Percentiles rank a stretch among this genome's conserved stretches.
Conservation (phyloP, 2,329 filamentous ascomycete species). For the Paecilomyces formosus region DNA sequence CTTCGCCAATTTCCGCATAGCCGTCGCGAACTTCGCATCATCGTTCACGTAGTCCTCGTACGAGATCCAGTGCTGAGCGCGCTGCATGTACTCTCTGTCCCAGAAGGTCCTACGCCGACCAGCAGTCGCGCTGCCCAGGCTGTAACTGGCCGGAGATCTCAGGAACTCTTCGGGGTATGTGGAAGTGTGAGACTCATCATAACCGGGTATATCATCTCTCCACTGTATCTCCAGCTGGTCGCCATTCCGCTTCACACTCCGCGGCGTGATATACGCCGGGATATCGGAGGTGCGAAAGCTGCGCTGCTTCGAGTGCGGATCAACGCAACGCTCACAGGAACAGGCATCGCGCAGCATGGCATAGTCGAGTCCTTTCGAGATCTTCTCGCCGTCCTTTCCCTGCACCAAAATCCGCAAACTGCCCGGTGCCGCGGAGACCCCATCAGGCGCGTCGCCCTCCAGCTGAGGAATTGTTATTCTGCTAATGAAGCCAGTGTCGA, state of each 20-base stretch:
- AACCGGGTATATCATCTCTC: slow-evolving; percentile 47
- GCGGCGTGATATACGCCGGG: slow-evolving; percentile 39
- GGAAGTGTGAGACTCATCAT: slow-evolving; percentile 35
- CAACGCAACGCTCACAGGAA: slow-evolving; percentile 46
- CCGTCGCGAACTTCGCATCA: slow-evolving; percentile 51
- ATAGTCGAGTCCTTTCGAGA: slow-evolving; percentile 1
- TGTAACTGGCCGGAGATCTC: slow-evolving; percentile 4
- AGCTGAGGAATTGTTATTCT: not conserved
- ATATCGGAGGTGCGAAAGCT: slow-evolving; percentile 60
- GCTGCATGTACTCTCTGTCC: slow-evolving; percentile 31
- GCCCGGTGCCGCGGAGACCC: not conserved
- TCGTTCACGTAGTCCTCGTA: slow-evolving; percentile 65
- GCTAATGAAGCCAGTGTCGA: not conserved
- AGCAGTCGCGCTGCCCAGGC: slow-evolving; percentile 18
- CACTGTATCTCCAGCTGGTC: slow-evolving; percentile 53
- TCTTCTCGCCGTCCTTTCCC: not conserved
- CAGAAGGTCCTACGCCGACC: slow-evolving; percentile 22
- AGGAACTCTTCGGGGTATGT: slow-evolving; percentile 15
- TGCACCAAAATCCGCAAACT: not conserved
- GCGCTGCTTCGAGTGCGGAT: slow-evolving; percentile 54
- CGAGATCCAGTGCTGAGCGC: slow-evolving; percentile 44
- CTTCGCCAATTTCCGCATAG: slow-evolving; percentile 54
- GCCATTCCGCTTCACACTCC: slow-evolving; percentile 26
- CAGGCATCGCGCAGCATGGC: slow-evolving; percentile 48
- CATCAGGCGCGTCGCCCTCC: not conserved